Evolutionary conservation across 108 stramenopile species (phyloP), one percentile per base, ranked within the genome.

Genomic region (Hondaea fermentalgiana): DNA sequence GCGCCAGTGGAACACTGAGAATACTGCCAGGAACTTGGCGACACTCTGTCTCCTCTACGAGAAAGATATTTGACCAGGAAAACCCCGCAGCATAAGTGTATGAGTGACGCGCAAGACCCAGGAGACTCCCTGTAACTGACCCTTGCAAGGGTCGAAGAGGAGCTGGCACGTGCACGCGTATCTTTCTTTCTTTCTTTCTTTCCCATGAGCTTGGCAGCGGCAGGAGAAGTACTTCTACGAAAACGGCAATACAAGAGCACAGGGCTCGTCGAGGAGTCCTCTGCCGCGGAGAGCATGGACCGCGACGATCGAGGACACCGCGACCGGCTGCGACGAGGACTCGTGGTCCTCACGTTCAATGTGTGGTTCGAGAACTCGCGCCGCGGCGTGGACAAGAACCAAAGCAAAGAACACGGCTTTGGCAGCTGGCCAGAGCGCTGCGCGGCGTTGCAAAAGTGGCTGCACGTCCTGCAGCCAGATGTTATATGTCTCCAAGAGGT

Each of bases 341-440:
- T 83, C 49, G 25, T 53, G 19, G 76, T 83, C 43, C 76, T 83
- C 49, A 83, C 76, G 49, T 1, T 53, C 43, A 83, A 83, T 53
- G 19, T 83, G 19, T 83, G 76, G 76, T 83, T 45, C 76, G 51
- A 47, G 51, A 83, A 83, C 76, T 83, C 76, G 5, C 76, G 76
- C 4, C 6, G 76, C 51, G 76, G 76, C 8, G 23, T 16, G 16
- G 76, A 17, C 42, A n/a, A 17, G 51, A 53, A 53, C 12, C 12
- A 17, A 53, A 6, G 49, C 45, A 23, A 72, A 23, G 76, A 83
- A 23, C 49, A 12, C 19, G 49, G 76, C 45, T 43, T 53, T 35
- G 49, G 76, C 49, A 45, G 51, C 12, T 83, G 76, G 76, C 8
- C 49, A 43, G 76, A 83, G 49, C 45, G 76, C 6, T 83, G 76